A percentile compares a stretch with the other conserved stretches of the same genome.
Conservation (phyloP, 1,139 yeast genomes). For the Kazachstania sp. region DNA sequence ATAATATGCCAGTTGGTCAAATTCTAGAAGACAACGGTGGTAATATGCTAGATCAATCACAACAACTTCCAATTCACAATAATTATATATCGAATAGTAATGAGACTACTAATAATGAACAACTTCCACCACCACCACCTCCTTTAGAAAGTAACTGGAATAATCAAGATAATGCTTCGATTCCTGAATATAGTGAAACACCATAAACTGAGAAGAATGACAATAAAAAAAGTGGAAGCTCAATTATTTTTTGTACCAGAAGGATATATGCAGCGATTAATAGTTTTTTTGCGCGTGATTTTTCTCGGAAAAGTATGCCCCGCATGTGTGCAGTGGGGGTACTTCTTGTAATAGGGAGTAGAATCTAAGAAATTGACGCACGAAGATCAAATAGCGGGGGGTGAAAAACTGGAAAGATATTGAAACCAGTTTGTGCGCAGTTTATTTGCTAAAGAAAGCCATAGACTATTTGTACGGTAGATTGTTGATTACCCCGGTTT, state of each 20-base stretch:
- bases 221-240: not conserved
- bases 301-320: not conserved
- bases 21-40: no score
- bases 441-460: no score
- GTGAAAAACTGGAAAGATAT: no score
- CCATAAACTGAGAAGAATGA: not conserved
- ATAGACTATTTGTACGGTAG: no score
- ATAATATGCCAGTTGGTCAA: not conserved
- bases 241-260: no score
- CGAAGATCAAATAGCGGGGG: not conserved
- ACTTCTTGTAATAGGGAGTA: not conserved
- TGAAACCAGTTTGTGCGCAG: no score
- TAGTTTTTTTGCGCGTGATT: no score
- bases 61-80: not conserved
- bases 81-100: not conserved
- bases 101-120: not conserved
- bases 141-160: not conserved
- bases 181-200: slow-evolving; percentile 2
- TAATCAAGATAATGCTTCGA: not conserved
- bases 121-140: not conserved
- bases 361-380: not conserved
- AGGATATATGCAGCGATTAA: no score
- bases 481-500: no score
- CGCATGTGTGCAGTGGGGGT: not conserved
- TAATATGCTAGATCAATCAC: not conserved